Base-by-base conservation (phyloP, 1,284 basidiomycete genomes). In the Ganoderma lingzhi region DNA sequence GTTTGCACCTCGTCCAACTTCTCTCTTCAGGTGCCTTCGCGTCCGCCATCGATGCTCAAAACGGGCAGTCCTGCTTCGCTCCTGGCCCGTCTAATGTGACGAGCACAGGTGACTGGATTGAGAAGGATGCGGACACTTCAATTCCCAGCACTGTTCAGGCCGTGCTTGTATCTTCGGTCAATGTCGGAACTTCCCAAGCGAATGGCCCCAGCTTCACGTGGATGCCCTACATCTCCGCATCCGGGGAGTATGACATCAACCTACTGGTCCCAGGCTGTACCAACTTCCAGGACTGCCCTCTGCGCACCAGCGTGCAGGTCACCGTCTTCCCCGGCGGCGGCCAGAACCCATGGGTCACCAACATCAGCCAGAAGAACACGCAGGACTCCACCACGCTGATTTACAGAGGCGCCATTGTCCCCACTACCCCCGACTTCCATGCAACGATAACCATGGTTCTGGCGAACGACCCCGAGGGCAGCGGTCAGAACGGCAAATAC, bases 21-120 rank as follows among this genome's bases (percentile, higher is more conserved):
- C 89, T 99, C 14, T 97, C 96, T 0, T 92, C 94, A 10, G 97
- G 97, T 71, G 93, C 95, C 6, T 96, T 93, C 76, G 94, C 91
- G 2, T 95, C 93, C 2, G 86, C 93, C 0, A 82, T 92, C 65
- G 79, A 81, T 62, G 75, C 76, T 23, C 82, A 89, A 66, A 96
- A 96, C 78, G 82, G 80, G 17, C 79, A 84, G 56, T 93, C 93
- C 0, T 96, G 96, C 78, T 94, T 92, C 75, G 89, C 92, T 1
- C 90, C 92, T 5, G 86, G 84, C 69, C 82, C 91, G 1, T 94
- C 93, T 32, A 90, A 89, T 70, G 84, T 89, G 28, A 80, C 85
- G 0, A 83, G 81, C 62, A 91, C 90, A 0, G 93, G 94, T 3
- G 78, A 81, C n/a, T 97, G 96, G 96, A 81, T 76, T 1, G 82